Base-by-base conservation (phyloP, 129 eudicot species). In the Escallonia rubra region DNA sequence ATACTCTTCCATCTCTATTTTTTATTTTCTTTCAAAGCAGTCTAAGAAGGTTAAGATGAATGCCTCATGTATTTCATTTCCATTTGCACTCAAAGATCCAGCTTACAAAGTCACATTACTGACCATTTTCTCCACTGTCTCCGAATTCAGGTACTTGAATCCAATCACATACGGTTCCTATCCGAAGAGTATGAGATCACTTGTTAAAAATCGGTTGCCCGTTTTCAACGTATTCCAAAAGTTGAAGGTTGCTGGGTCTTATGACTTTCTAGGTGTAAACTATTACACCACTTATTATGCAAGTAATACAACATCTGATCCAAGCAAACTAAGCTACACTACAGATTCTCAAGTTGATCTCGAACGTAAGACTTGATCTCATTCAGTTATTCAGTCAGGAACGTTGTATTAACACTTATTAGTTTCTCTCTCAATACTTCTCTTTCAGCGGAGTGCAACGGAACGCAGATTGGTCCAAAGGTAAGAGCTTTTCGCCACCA, bases 251-350 rank as follows among this genome's bases (percentile, higher is more conserved):
- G 72, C 72, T 38, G 77, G 76, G 9, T 81, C 86, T 0, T 40
- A 41, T 4, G 85, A 76, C 55, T 82, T 77, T 56, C 60, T 82
- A 7, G 86, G 86, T 5, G 3, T 82, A 12, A 82, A 77, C 52
- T 72, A 77, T 43, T 82, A 77, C 45, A 69, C 73, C 4, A 65
- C 77, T 57, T 44, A 46, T 9, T 82, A 77, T 61, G 86, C 83
- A 8, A 41, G 67, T 2, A 0, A 61, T 45, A 74, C 59, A 3
- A 50, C 52, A 2, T 8, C 12, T n/a, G 46, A 16, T 9, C 40
- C 67, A 3, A 41, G 16, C 2, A 69, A 63, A 15, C 64, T 61
- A 38, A 73, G 72, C 73, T 77, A 12, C 63, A 6, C 9, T 4
- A 64, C 76, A 0, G 86, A 81, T 61, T 10, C 45, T 15, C 78